These are phyloP conservation scores for Fusarium sulawesiense DNA, from an alignment of 2,329 filamentous ascomycete species.

Conservation along the genomic window DNA sequence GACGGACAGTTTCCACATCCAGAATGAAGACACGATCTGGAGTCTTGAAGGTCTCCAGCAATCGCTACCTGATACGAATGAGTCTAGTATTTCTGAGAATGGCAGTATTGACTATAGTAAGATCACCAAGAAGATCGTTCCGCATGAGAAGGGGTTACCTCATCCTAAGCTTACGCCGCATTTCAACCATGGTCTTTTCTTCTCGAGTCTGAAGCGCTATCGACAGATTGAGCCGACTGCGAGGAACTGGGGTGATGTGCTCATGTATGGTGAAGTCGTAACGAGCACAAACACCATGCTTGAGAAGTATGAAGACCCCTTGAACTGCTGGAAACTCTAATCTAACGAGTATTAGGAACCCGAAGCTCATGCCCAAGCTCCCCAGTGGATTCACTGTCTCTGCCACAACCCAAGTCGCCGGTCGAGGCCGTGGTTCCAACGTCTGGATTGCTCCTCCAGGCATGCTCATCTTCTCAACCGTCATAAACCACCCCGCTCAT, in stretches of 20 bases:
- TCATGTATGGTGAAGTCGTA: constrained; percentile 91
- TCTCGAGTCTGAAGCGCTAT: constrained; percentile 75
- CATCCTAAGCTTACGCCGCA: constrained; percentile 79
- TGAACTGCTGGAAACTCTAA: background rate
- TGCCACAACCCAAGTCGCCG: constrained; percentile 88
- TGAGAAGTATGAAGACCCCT: constrained; percentile 74
- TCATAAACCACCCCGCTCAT: constrained; percentile 83
- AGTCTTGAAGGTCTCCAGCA: constrained; percentile 66
- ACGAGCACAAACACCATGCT: constrained; percentile 94
- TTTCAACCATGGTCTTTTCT: constrained; percentile 88
- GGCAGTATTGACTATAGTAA: constrained; percentile 80
- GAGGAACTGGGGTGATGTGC: constrained; percentile 76
- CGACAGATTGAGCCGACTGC: constrained; percentile 66
- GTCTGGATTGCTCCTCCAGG: constrained; percentile 95
- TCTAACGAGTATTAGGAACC: constrained; percentile 68
- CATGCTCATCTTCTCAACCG: constrained; percentile 85
- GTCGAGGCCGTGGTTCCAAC: constrained; percentile 88
- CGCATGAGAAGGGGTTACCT: constrained; percentile 77
- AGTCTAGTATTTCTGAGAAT: constrained; percentile 45
- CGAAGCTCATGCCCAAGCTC: constrained; percentile 77
- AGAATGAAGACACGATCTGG: constrained; percentile 73
- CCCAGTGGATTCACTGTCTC: constrained; percentile 89
- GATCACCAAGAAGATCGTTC: constrained; percentile 77
- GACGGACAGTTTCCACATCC: constrained; percentile 83
- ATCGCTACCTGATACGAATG: constrained; percentile 56